Conservation (phyloP, 179 eudicot genomes). For the Silene noctiflora region DNA sequence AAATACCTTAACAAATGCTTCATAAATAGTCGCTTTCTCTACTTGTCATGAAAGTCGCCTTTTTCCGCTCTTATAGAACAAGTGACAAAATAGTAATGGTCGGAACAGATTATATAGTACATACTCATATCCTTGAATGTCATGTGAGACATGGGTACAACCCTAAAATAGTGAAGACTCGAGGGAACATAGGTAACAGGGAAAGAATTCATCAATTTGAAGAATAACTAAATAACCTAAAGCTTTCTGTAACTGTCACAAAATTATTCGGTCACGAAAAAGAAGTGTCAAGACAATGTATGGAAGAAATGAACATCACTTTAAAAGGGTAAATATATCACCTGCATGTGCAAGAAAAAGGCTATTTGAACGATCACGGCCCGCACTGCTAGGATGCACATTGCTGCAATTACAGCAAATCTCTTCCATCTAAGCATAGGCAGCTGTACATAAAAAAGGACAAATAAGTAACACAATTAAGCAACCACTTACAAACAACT, state of each 20-base stretch:
- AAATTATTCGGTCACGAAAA: neutral
- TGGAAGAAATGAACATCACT: neutral
- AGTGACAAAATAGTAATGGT: neutral
- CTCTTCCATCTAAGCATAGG: constrained; percentile 96
- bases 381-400: constrained; percentile 94
- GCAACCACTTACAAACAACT: neutral
- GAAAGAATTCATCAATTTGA: neutral
- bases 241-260: neutral
- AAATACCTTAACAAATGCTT: neutral
- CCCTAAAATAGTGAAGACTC: neutral
- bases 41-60: neutral
- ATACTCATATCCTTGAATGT: neutral
- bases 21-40: neutral
- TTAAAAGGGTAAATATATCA: constrained; percentile 20
- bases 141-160: neutral
- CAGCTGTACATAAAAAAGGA: constrained; percentile 41
- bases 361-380: constrained; percentile 95
- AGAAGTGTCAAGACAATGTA: neutral
- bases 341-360: constrained; percentile 93
- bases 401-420: constrained; percentile 86
- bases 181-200: neutral
- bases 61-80: neutral
- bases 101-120: neutral
- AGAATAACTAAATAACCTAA: neutral
- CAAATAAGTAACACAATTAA: constrained; percentile 12